These are phyloP conservation scores for Rubia occidens DNA, from an alignment of 305 asterid species.

Conservation along the genomic window DNA sequence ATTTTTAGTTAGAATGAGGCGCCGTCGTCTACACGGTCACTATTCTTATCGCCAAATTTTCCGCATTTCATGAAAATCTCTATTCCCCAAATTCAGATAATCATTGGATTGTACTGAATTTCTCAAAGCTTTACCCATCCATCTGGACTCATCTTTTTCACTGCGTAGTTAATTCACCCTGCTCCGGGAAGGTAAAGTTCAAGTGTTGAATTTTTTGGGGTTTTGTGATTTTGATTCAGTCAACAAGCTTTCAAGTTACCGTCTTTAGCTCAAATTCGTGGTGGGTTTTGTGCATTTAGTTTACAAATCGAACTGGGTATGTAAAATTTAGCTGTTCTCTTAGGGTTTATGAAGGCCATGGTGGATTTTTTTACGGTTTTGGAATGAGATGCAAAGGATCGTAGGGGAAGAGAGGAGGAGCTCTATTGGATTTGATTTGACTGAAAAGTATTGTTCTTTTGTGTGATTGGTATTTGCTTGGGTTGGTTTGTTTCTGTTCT, in stretches of 20 bases:
- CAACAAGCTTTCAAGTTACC: background rate
- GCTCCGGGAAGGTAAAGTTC: background rate
- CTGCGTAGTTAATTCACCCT: background rate
- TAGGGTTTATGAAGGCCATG: background rate
- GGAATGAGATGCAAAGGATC: background rate
- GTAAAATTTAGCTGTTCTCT: background rate
- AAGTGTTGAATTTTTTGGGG: background rate
- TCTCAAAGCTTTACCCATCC: background rate
- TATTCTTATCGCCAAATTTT: conserved; percentile 7
- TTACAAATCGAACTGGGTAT: background rate
- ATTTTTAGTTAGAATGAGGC: background rate
- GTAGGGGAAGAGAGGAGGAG: background rate
- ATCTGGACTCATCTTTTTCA: background rate
- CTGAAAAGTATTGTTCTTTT: background rate
- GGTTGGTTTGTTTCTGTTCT: background rate
- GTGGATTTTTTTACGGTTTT: background rate
- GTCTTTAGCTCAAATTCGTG: background rate
- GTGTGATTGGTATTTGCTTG: background rate
- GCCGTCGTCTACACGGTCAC: conserved; percentile 5
- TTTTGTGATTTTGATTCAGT: background rate
- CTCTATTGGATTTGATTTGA: background rate
- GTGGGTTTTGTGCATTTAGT: background rate
- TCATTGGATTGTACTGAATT: background rate
- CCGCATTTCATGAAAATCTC: background rate
- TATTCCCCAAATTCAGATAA: background rate